Evolutionary conservation across 1,139 yeast genomes (phyloP), one percentile per base, ranked within the genome.

Genomic region (Suhomyces taliae): DNA sequence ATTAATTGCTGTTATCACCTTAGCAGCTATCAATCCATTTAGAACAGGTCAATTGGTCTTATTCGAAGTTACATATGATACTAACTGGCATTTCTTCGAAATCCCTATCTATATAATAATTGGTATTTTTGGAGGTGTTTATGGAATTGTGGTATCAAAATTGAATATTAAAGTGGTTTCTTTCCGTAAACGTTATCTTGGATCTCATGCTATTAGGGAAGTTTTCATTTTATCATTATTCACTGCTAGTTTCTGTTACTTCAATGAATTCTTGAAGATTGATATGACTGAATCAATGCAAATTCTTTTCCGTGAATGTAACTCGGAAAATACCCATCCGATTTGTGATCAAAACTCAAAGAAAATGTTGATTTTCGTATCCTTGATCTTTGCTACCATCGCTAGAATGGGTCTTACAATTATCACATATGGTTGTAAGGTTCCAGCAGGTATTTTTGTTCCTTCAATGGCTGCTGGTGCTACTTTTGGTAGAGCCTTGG

Each of bases 241-340:
- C 11, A 89, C 98, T 0, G 87, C 96, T 0, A 62, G 82, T 12
- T 69, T 93, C 38, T 86, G 96, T 40, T 95, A 90, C 63, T 89
- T 87, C 64, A 93, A 90, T 64, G 85, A 83, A 54, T 93, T 86
- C 60, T 73, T 93, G 49, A 76, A 83, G 47, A 69, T 87, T 26
- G 99, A 95, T 62, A 93, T 95, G 99, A 90, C 99, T 0, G 96
- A 91, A 61, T 79, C 90, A 14, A 93, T 95, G 98, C 93, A 90
- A 58, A 70, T 86, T 8, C 69, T 95, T 36, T 95, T 95, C 65
- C 89, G 85, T 59, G 96, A 90, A 62, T 95, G 99, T 69, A 81
- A 78, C 29, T 65, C 75, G 3, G 70, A 71, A 7, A 67, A 65
- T 32, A 58, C 62, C 15, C 72, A 70, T 59, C 67, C 64, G 33